Percentiles rank a stretch among this genome's conserved stretches.
Evolutionary conservation across 331 rosid species (phyloP).

Genomic region (Acacia pycnantha): DNA sequence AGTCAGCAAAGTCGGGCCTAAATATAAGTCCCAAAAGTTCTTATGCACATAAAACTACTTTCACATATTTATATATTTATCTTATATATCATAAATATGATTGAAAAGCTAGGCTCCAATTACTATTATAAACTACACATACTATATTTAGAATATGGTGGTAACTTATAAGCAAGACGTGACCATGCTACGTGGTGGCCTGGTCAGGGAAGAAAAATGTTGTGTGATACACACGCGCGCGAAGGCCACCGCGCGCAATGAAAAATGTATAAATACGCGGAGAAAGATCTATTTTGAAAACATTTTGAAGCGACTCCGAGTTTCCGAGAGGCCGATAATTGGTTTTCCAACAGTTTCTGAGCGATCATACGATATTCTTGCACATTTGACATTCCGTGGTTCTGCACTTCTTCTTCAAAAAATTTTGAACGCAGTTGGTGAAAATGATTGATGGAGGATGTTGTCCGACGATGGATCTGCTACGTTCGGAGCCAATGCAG

Average conservation of each 20-base stretch:
- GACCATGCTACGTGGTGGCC: background rate
- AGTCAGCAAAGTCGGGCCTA: too few relatives aligned
- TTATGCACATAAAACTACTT: too few relatives aligned
- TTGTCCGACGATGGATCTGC: conserved; percentile 60
- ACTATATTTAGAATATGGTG: too few relatives aligned
- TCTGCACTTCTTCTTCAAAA: conserved; percentile 4
- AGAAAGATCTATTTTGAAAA: background rate
- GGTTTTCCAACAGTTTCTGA: conserved; percentile 2
- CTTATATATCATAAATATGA: too few relatives aligned
- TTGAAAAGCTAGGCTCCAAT: too few relatives aligned
- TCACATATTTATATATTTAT: too few relatives aligned
- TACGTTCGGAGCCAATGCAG: conserved; percentile 89
- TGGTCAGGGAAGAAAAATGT: background rate
- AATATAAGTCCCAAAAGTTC: too few relatives aligned
- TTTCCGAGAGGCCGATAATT: background rate
- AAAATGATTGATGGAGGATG: conserved; percentile 28
- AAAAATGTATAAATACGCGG: background rate
- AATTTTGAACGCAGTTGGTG: background rate
- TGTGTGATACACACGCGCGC: background rate
- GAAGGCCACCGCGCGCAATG: background rate
- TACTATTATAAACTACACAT: too few relatives aligned
- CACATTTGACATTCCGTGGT: background rate
- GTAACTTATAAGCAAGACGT: background rate
- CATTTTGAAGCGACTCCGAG: background rate
- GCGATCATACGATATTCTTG: background rate